Evolutionary conservation across 768 basidiomycete species (phyloP).

Genomic region (Auricularia sp.): DNA sequence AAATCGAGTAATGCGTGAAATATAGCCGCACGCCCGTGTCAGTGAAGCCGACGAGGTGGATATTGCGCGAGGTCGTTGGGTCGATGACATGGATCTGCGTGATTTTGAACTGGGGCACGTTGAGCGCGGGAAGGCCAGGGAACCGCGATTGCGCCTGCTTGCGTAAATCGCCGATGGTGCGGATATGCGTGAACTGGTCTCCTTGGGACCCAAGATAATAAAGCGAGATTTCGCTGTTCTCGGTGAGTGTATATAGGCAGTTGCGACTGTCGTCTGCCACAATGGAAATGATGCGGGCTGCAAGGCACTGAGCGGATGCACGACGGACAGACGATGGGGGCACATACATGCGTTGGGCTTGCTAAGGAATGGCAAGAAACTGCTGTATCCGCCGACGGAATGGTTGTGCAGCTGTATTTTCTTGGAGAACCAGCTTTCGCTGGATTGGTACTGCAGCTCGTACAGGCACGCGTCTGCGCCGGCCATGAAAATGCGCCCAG

Average conservation of each 20-base stretch:
- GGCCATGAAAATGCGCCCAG: constrained; percentile 88
- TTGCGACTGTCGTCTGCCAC: constrained; percentile 59
- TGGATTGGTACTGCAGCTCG: constrained; percentile 85
- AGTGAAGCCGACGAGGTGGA: constrained; percentile 76
- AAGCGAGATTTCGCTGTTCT: constrained; percentile 54
- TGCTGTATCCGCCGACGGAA: constrained; percentile 68
- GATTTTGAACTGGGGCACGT: constrained; percentile 61
- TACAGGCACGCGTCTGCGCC: constrained; percentile 82
- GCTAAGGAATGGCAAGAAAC: constrained; percentile 68
- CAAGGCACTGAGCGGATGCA: neutral
- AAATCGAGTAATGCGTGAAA: constrained; percentile 36
- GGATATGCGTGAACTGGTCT: constrained; percentile 67
- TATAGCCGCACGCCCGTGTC: constrained; percentile 77
- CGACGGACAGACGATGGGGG: constrained; percentile 5
- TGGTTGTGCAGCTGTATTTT: constrained; percentile 79
- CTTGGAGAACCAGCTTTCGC: constrained; percentile 88
- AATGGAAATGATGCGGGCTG: constrained; percentile 65
- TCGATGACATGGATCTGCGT: constrained; percentile 60
- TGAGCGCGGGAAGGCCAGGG: constrained; percentile 63
- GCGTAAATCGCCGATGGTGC: constrained; percentile 64
- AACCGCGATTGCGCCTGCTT: constrained; percentile 74
- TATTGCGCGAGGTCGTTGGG: constrained; percentile 55
- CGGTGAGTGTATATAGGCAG: constrained; percentile 69
- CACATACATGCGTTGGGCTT: constrained; percentile 49
- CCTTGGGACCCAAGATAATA: constrained; percentile 28